Base-by-base conservation (phyloP, 2,329 filamentous ascomycete species). In the Nannizzia gypsea region DNA sequence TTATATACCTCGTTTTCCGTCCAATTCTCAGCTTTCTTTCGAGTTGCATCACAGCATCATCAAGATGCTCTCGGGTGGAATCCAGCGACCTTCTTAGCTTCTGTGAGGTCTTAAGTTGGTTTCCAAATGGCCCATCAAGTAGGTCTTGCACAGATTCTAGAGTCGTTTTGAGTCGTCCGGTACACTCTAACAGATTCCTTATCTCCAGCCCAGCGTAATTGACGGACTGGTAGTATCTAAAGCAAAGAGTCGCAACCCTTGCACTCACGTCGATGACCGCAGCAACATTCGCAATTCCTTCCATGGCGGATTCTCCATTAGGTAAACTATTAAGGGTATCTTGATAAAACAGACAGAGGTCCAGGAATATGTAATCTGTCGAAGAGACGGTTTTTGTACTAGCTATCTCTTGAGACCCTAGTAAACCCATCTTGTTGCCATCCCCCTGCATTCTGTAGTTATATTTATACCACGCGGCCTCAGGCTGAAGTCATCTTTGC, bases 151-250 rank as follows among this genome's bases (percentile, higher is more conserved):
- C 63, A 8, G 46, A 38, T 60, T 65, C 28, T 15, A 68, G 59
- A 6, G 48, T 61, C 3, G 24, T 48, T 24, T 50, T 24, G 11
- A 69, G 61, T 26, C 52, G 55, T 40, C 6, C 8, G 44, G 65
- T 50, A 26, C 40, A 24, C 57, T 28, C 38, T 38, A 65, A 63
- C 13, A 69, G 38, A 15, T 2, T 11, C 0, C 58, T 2, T 56
- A 70, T 67, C n/a, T 69, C n/a, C 65, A 2, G 65, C 34, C 46
- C 60, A 57, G 36, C 64, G 66, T 63, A 63, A 11, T 56, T 66
- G 6, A 67, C 67, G 20, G 64, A 57, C 15, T 56, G 26, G 42
- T 67, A 24, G 17, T 52, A 52, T 31, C 13, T 24, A 9, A 52
- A 13, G 24, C 46, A 52, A 17, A 24, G 46, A 22, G 13, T 3